Evolutionary conservation across 2,329 filamentous ascomycete species (phyloP).

Genomic region (Acephala macrosclerotiorum): DNA sequence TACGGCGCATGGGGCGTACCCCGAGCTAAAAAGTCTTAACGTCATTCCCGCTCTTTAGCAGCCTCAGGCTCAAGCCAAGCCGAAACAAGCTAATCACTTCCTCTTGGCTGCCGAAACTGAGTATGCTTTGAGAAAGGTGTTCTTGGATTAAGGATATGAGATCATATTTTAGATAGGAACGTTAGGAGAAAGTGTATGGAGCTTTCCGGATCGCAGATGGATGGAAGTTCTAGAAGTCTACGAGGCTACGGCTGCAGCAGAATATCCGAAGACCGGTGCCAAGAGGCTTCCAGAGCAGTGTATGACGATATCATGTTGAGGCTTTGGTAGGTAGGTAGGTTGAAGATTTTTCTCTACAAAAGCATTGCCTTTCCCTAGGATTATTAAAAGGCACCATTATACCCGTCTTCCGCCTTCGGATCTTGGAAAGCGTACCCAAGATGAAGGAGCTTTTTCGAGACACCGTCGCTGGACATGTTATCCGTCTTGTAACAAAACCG

Average conservation of each 20-base stretch:
- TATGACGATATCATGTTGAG: constrained; percentile 13
- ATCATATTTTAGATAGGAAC: constrained; percentile 7
- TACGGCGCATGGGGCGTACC: background rate
- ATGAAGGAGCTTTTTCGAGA: constrained; percentile 53
- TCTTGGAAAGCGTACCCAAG: background rate
- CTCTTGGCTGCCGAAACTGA: background rate
- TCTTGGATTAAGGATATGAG: background rate
- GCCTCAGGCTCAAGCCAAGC: background rate
- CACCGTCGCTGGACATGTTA: constrained; percentile 48
- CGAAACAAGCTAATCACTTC: constrained; percentile 2
- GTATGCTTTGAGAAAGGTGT: background rate
- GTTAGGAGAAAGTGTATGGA: too few relatives aligned
- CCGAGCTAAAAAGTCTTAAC: constrained; percentile 9
- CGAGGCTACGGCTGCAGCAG: background rate
- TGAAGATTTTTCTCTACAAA: background rate
- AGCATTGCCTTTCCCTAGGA: background rate
- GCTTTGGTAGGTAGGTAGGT: background rate
- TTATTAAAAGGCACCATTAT: background rate
- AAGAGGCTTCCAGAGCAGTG: background rate
- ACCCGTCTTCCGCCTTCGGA: background rate
- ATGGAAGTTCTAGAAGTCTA: background rate
- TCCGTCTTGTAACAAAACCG: constrained; percentile 49
- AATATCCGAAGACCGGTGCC: constrained; percentile 14
- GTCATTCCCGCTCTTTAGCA: constrained; percentile 15
- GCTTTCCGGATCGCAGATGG: too few relatives aligned